A percentile compares a stretch with the other conserved stretches of the same genome.
These are phyloP conservation scores for Leccinum sublutescens DNA, from an alignment of 768 basidiomycete species.

Conservation along the genomic window DNA sequence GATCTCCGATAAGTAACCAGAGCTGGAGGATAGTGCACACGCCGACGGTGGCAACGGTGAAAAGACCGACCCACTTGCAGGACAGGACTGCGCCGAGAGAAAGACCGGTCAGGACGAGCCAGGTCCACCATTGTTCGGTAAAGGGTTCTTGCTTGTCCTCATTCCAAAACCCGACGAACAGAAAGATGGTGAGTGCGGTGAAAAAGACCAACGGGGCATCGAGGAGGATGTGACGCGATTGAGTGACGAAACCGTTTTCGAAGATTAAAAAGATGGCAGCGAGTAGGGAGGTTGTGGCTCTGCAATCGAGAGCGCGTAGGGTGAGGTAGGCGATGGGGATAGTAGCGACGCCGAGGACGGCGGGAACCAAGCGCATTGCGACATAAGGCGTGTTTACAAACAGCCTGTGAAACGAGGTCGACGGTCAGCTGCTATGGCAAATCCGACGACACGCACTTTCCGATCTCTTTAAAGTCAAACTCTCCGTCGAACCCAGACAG, in stretches of 20 bases:
- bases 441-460: slow-evolving; percentile 61
- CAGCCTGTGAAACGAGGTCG: slow-evolving; percentile 43
- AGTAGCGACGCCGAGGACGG: slow-evolving; percentile 82
- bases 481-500: slow-evolving; percentile 86
- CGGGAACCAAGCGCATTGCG: slow-evolving; percentile 96
- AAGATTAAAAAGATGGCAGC: slow-evolving; percentile 91
- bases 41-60: slow-evolving; percentile 95
- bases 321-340: slow-evolving; percentile 92
- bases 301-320: slow-evolving; percentile 87
- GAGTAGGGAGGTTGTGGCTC: slow-evolving; percentile 88
- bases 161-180: slow-evolving; percentile 90
- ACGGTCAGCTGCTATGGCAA: not conserved
- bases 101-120: slow-evolving; percentile 84
- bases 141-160: slow-evolving; percentile 87
- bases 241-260: slow-evolving; percentile 94
- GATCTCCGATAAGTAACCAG: slow-evolving; percentile 87
- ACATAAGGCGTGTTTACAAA: slow-evolving; percentile 92
- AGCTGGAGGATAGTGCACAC: slow-evolving; percentile 80
- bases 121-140: slow-evolving; percentile 87
- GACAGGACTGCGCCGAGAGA: slow-evolving; percentile 89
- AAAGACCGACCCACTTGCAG: slow-evolving; percentile 98
- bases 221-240: slow-evolving; percentile 94
- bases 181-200: slow-evolving; percentile 83
- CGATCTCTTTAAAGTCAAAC: slow-evolving; percentile 98
- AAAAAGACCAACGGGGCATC: slow-evolving; percentile 99